Base-by-base conservation (phyloP, 23 red algal genomes). In the Gracilaria caudata region DNA sequence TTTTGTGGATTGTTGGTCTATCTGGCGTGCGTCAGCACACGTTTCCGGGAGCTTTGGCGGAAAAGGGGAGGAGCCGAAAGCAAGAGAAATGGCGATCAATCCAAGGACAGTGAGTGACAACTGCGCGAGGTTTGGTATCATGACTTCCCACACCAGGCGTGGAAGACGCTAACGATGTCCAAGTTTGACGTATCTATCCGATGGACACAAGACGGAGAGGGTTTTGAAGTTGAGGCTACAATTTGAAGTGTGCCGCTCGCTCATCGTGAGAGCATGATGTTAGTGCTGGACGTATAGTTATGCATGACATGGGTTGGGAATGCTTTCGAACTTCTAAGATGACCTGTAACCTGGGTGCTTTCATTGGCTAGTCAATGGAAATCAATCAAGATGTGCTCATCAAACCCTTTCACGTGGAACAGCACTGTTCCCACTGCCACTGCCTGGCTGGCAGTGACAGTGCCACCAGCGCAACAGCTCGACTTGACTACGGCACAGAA, bases 1-100 rank as follows among this genome's bases (percentile, higher is more conserved):
- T 11, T 28, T 39, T 4, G 79, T 84, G 8, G 78, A 59, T 21
- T 59, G 64, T 13, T 36, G 81, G 53, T 75, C 78, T 21, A 84
- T 63, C 36, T 58, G 51, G 72, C 57, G 58, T 6, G 79, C 78
- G 53, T 82, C 79, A 1, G 51, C 51, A 68, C 85, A 89, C 24
- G 61, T 68, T 29, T 64, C 61, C 25, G 82, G 49, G 35, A 37
- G 39, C 29, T 49, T 75, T 24, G 19, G 10, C 7, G 70, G 70
- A 47, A 75, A 75, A 6, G 33, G 70, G n/a, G 70, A 75, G 47
- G 37, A 28, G 11, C 3, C 70, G 1, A 75, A 21, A 46, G 70
- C 40, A 8, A 75, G n/a, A 75, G 70, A 75, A 4, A 75, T 75
- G 23, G 26, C 0, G 21, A 75, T 66, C 26, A 66, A 19, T 33